Conservation (phyloP, 1,139 yeast species). For the Diutina mesorugosa region DNA sequence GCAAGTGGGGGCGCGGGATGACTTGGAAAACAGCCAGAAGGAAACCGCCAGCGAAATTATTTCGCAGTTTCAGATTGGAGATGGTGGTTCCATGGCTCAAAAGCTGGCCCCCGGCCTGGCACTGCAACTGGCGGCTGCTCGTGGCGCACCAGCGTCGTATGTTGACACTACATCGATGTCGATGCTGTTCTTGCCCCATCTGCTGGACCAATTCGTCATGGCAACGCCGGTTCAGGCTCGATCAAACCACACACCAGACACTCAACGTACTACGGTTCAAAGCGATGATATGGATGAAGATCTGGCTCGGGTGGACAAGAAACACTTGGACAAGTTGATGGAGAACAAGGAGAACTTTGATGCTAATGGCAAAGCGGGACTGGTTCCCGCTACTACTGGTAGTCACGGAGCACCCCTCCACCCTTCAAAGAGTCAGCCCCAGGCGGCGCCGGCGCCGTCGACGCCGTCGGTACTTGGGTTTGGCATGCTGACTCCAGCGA, state of each 20-base stretch:
- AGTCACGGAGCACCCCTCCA: not conserved
- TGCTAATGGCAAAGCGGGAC: not conserved
- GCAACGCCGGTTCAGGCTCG: not conserved
- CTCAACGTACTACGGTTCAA: conserved; percentile 33
- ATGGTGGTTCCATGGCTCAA: not conserved
- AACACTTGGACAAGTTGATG: conserved; percentile 18
- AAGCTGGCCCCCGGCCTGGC: not conserved
- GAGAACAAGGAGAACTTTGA: conserved; percentile 32
- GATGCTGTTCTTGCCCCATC: not conserved
- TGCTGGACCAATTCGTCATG: not conserved
- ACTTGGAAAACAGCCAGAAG: conserved; percentile 1
- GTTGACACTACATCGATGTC: not conserved
- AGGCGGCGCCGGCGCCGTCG: not conserved
- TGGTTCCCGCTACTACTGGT: not conserved
- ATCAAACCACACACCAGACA: conserved; percentile 12
- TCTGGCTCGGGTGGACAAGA: conserved; percentile 19
- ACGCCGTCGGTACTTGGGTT: not conserved
- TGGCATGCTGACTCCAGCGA: conserved; percentile 2
- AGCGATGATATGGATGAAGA: conserved; percentile 19
- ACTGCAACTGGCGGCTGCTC: not conserved
- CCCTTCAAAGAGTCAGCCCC: not conserved
- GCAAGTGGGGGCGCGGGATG: not conserved
- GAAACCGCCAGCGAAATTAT: conserved; percentile 18
- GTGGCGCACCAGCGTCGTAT: not conserved
- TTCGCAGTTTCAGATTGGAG: conserved; percentile 9